Conservation (phyloP, 768 basidiomycete genomes). For the Mycena amicta region DNA sequence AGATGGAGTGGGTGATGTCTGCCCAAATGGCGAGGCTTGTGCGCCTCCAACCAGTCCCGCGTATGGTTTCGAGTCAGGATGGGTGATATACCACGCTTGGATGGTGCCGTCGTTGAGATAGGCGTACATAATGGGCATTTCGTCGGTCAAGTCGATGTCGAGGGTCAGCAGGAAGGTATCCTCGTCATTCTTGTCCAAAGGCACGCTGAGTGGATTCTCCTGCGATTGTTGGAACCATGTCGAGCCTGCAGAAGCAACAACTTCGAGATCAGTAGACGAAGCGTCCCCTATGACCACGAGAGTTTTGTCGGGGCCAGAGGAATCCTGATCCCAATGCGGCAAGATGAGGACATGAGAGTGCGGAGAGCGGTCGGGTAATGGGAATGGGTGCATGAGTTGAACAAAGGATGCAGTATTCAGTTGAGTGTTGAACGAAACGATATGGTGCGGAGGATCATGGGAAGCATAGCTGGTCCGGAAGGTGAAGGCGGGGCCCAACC, state of each 20-base stretch:
- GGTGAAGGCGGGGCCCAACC: constrained; percentile 69
- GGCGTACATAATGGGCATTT: constrained; percentile 65
- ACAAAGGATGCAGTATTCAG: constrained; percentile 41
- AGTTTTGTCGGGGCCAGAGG: constrained; percentile 33
- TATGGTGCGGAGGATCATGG: constrained; percentile 43
- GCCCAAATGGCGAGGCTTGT: constrained; percentile 32
- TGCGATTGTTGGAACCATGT: constrained; percentile 54
- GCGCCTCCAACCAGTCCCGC: constrained; percentile 54
- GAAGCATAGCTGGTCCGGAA: constrained; percentile 69
- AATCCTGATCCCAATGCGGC: constrained; percentile 51
- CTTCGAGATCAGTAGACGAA: constrained; percentile 34
- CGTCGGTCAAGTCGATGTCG: constrained; percentile 62
- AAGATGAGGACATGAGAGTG: constrained; percentile 40
- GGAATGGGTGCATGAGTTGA: constrained; percentile 45
- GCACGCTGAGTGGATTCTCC: constrained; percentile 60
- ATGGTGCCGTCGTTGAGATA: constrained; percentile 81
- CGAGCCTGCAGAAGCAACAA: constrained; percentile 41
- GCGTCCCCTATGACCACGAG: constrained; percentile 49
- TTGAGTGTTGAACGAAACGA: constrained; percentile 47
- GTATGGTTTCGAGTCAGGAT: constrained; percentile 55
- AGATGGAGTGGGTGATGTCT: constrained; percentile 17
- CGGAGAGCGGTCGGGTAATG: constrained; percentile 40
- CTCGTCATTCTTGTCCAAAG: constrained; percentile 66
- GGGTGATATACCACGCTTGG: constrained; percentile 71
- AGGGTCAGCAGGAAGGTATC: constrained; percentile 72